Evolutionary conservation across 164 flowering plant species (phyloP), one percentile per base, ranked within the genome.

Genomic region (Stephania yunnanensis): DNA sequence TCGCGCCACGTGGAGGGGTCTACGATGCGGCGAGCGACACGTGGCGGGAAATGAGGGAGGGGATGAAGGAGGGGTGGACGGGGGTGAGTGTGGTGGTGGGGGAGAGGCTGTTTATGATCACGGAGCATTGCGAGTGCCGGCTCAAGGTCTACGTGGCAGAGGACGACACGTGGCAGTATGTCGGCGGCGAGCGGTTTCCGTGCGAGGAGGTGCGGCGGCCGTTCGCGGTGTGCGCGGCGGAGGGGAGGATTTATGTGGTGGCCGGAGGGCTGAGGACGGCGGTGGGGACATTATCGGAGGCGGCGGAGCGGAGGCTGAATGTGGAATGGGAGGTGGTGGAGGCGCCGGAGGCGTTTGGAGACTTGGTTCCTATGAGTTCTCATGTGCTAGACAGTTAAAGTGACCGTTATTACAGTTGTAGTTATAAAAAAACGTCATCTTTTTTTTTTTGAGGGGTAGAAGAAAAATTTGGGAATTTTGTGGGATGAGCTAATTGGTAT

Each of bases 1-100:
- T 77, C 67, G 66, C 82, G 11, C 91, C 91, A 1, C 72, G 87
- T 1, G 91, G 87, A 0, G 76, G 63, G 45, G 86, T 84, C 1
- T 88, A 88, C 78, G 89, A 88, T 70, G 69, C 74, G 0, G 80
- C 77, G 6, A 45, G 1, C 17, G 87, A 84, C 83, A 75, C 79
- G 76, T 88, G 91, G 91, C 73, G 74, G 71, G 84, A 76, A 79
- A 88, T 88, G 91, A 76, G 77, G 0, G 73, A 48, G n/a, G 91
- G 87, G 30, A 73, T 87, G 89, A 79, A 83, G 66, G 91, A 85
- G 48, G 91, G 91, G 3, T 88, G 91, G 89, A 84, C 91, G 29
- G 91, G 91, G 7, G 50, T 78, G 0, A 81, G 85, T 64, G 81
- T 83, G 12, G 87, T 83, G 9, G 10, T 83, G 69, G 80, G 46